These are phyloP conservation scores for Trichoderma asperellum DNA, from an alignment of 2,329 filamentous ascomycete species.

Conservation along the genomic window DNA sequence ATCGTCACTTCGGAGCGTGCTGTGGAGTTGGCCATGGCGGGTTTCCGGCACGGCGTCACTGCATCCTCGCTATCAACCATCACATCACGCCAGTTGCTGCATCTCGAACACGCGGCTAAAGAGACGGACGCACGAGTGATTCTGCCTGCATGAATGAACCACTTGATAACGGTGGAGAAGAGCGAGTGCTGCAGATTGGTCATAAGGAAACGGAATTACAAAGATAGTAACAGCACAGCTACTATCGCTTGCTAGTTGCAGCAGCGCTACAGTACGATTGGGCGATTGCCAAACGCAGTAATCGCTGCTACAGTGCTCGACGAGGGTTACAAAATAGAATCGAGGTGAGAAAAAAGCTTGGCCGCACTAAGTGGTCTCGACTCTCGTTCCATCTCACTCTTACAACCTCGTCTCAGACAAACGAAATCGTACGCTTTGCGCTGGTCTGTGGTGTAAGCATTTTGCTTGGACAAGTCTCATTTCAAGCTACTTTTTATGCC, in stretches of 20 bases:
- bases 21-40: neutral
- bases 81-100: slow-evolving; percentile 3
- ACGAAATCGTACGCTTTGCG: neutral
- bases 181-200: neutral
- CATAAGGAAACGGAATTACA: slow-evolving; percentile 4
- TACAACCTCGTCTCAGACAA: slow-evolving; percentile 8
- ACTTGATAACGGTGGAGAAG: slow-evolving; percentile 20
- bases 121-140: neutral
- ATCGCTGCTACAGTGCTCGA: neutral
- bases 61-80: neutral
- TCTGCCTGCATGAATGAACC: slow-evolving; percentile 9
- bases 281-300: neutral
- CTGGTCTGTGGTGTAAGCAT: neutral
- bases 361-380: slow-evolving; percentile 13
- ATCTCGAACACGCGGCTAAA: neutral
- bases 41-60: neutral
- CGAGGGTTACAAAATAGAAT: neutral
- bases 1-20: slow-evolving; percentile 3
- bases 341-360: neutral
- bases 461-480: slow-evolving; percentile 3
- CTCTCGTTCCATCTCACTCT: slow-evolving; percentile 5
- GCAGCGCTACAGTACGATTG: neutral
- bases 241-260: neutral
- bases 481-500: slow-evolving; percentile 20
- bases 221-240: neutral